Conservation (phyloP, 2,329 filamentous ascomycete genomes). For the Aureobasidium pullulans region DNA sequence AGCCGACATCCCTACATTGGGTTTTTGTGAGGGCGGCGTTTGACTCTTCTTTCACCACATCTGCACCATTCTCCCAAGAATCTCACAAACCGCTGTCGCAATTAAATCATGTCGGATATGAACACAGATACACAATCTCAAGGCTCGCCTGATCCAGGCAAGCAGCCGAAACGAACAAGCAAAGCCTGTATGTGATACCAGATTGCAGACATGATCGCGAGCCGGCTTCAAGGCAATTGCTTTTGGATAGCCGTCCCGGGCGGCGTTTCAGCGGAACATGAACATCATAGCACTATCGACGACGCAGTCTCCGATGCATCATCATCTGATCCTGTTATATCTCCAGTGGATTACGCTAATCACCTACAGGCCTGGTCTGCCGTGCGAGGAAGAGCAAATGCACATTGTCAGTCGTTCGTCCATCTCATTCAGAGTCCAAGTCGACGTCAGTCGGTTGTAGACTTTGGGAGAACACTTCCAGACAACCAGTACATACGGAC, state of each 20-base stretch:
- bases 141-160: not conserved
- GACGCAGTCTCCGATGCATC: not conserved
- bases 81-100: not conserved
- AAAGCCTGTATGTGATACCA: not conserved
- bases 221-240: not conserved
- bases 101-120: slow-evolving; percentile 3
- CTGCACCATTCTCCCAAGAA: not conserved
- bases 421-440: not conserved
- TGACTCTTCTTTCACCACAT: not conserved
- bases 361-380: slow-evolving; percentile 36
- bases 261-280: not conserved
- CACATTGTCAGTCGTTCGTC: slow-evolving; percentile 38
- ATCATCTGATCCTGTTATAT: not conserved
- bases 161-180: slow-evolving; percentile 10
- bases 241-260: not conserved
- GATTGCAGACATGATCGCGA: not conserved
- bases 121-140: not conserved
- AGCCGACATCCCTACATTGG: not conserved
- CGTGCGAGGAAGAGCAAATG: slow-evolving; percentile 44
- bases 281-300: not conserved
- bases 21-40: not conserved
- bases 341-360: not conserved
- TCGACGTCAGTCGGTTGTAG: too few species aligned
- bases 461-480: too few species aligned
- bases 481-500: not conserved